Conservation (phyloP, 129 eudicot species). For the Chrysanthemum seticuspe region DNA sequence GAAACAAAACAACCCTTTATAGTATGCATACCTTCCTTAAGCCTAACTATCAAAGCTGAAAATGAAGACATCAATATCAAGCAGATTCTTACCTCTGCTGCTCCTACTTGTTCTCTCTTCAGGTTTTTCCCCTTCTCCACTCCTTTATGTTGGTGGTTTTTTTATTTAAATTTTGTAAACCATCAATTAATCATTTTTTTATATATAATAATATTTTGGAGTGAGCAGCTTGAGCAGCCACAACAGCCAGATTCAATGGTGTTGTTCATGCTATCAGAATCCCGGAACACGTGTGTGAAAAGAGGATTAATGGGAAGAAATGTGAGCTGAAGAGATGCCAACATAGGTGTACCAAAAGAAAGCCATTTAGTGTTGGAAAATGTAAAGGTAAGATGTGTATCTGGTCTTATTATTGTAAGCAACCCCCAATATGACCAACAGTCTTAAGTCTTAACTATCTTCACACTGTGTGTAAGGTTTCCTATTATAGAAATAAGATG, state of each 20-base stretch:
- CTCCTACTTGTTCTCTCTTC: constrained; percentile 29
- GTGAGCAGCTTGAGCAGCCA: constrained; percentile 11
- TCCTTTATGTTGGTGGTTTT: not conserved
- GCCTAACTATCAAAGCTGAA: constrained; percentile 21
- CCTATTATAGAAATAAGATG: constrained; percentile 16
- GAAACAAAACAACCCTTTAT: constrained; percentile 17
- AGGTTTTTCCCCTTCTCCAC: constrained; percentile 21
- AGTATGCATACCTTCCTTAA: constrained; percentile 13
- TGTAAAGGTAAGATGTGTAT: constrained; percentile 43
- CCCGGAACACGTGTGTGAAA: constrained; percentile 49
- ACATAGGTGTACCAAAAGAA: constrained; percentile 37
- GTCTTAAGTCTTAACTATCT: constrained; percentile 5
- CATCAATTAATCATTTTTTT: not conserved
- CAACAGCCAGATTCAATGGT: not conserved
- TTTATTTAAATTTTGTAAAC: not conserved
- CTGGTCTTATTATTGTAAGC: constrained; percentile 49
- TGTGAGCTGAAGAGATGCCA: constrained; percentile 36
- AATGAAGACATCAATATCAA: constrained; percentile 38
- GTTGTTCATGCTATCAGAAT: constrained; percentile 37
- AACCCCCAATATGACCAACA: constrained; percentile 42
- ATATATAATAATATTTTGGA: not conserved
- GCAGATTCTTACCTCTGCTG: constrained; percentile 21
- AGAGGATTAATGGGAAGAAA: constrained; percentile 21
- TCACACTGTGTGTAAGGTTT: constrained; percentile 15
- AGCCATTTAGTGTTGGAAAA: constrained; percentile 42